Base-by-base conservation (phyloP, 306 rosid species). In the Ormosia emarginata region DNA sequence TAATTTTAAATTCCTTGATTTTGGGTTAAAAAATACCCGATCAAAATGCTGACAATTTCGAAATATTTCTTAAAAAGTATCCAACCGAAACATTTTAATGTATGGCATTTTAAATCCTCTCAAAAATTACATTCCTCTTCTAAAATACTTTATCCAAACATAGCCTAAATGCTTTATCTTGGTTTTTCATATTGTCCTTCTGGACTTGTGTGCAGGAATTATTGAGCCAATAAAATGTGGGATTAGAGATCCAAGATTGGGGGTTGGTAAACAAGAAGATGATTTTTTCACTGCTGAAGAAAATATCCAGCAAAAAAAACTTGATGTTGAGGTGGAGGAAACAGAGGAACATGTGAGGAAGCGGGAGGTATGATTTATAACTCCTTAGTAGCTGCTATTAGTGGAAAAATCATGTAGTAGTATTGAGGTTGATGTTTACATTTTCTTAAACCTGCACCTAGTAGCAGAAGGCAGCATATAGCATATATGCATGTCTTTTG, bases 381-480 rank as follows among this genome's bases (percentile, higher is more conserved):
- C 11, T 64, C 75, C 39, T 79, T 53, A 61, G 55, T 83, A 66
- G 83, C 77, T 79, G 75, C 71, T 74, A 59, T 58, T 71, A 73
- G 85, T 83, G 53, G 67, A 76, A 75, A 67, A 82, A 81, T 81
- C 84, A 81, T 75, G 65, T 85, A 82, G 89, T 85, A 83, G 77
- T 71, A 58, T 82, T 81, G 97, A 86, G 88, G 92, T 93, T 91
- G 95, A 95, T 93, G 93, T 87, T 85, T 88, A 85, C 90, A 88
- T 88, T 90, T 91, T 90, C 91, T 95, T 91, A 86, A 93, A 95
- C 92, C 88, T 90, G 86, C 83, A 84, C 88, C 78, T 86, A 83
- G 84, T 87, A 95, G 92, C 94, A 93, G 98, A 93, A 93, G 98
- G 98, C 98, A 87, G 93, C 97, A 91, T 91, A 91, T 94, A 86